These are phyloP conservation scores for Cyclospora cayetanensis DNA, from an alignment of 169 alveolate genomes.

Conservation along the genomic window DNA sequence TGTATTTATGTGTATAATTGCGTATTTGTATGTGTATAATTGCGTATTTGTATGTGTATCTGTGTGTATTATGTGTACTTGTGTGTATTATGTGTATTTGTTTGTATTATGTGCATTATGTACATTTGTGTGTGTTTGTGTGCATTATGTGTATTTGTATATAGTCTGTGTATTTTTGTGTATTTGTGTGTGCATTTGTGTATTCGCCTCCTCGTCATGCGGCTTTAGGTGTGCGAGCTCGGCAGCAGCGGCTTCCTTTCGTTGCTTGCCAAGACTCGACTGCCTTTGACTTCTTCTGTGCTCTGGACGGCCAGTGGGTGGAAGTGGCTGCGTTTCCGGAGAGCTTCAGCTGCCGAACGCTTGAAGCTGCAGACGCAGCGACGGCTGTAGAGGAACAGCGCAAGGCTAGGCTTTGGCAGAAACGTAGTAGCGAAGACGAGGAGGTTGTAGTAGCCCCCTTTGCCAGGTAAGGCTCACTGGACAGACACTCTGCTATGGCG, in stretches of 20 bases:
- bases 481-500: not conserved
- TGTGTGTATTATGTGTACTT: not conserved
- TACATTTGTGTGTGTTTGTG: not conserved
- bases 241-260: slow-evolving; percentile 52
- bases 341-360: not conserved
- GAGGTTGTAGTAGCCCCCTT: too few species aligned
- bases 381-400: slow-evolving; percentile 16
- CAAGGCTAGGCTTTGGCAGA: too few species aligned
- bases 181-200: not conserved
- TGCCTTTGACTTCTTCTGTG: slow-evolving; percentile 4
- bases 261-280: slow-evolving; percentile 33
- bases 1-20: too few species aligned
- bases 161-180: not conserved
- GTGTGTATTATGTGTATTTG: not conserved
- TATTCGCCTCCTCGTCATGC: not conserved
- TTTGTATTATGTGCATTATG: too few species aligned
- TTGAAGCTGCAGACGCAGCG: not conserved
- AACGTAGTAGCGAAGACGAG: too few species aligned
- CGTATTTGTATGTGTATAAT: not conserved
- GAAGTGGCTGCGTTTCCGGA: not conserved
- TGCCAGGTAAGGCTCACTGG: not conserved
- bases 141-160: not conserved
- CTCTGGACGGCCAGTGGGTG: not conserved
- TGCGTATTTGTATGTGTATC: not conserved
- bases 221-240: slow-evolving; percentile 60